Evolutionary conservation across 2,329 filamentous ascomycete genomes (phyloP), one percentile per base, ranked within the genome.

Genomic region (Sporothrix curviconia): DNA sequence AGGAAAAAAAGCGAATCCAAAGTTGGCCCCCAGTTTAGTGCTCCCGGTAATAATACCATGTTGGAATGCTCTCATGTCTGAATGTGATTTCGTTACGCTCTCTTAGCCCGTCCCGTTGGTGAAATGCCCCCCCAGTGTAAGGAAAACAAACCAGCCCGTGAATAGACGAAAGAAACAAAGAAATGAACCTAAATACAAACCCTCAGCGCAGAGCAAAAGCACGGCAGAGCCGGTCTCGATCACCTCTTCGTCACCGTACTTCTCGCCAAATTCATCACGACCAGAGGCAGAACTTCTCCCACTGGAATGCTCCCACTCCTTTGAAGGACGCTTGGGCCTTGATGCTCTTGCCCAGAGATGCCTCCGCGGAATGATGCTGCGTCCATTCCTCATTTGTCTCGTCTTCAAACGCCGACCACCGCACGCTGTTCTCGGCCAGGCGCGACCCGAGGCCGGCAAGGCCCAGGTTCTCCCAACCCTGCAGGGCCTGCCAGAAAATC

Each of bases 401-500:
- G 64, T 96, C 91, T 68, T 95, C 90, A 65, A 92, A 95, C 22
- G 86, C 87, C 8, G 90, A 87, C 90, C 90, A 97, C 40, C 89
- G 81, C 44, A 97, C 84, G 63, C 90, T 95, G 68, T 96, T 97
- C 77, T 97, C 91, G 0, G 91, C 92, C 64, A 99, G 78, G n/a
- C n/a, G n/a, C 58, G 86, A 88, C 0, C 88, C 92, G 54, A 97
- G 73, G 0, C 92, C 92, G 11, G 89, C 90, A 2, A 97, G 78
- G 0, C 92, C 94, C 14, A 96, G 80, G 67, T 95, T 96, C 59
- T 95, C 87, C 83, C 92, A 94, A 0, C 89, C 92, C 71, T 96
- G 91, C 19, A 96, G 75, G 1, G 89, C 87, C 71, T 95, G 90
- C 90, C 90, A 96, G n/a, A 71, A 95, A 96, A 72, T 96, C 91